Percentiles rank a stretch among this genome's conserved stretches.
phyloP scores from a whole-genome alignment of 352 stramenopile genomes.

The Globisporangium sylvaticum region DNA sequence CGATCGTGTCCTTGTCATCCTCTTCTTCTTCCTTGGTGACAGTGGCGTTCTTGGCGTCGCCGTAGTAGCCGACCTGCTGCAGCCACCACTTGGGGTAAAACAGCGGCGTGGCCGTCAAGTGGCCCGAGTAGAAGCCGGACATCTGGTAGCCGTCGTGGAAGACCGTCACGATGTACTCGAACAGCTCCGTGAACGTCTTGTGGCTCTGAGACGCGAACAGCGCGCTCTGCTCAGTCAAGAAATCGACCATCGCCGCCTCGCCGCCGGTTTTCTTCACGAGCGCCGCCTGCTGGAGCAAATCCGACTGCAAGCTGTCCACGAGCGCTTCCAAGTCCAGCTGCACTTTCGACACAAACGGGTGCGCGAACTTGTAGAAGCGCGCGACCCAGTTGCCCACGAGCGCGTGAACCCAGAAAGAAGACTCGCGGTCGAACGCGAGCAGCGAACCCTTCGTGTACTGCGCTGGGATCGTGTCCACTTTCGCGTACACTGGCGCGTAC shows the following conservation, averaged over 20 bases:
- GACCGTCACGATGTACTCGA: conserved; percentile 61
- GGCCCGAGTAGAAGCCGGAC: conserved; percentile 38
- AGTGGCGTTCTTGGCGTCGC: conserved; percentile 14
- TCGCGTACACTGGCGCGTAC: conserved; percentile 89
- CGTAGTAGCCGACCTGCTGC: conserved; percentile 71
- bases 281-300: conserved; percentile 34
- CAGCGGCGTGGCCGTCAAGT: conserved; percentile 46
- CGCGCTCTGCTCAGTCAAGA: conserved; percentile 52
- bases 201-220: conserved; percentile 51
- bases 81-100: conserved; percentile 88
- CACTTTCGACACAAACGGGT: conserved; percentile 50
- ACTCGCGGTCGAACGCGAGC: conserved; percentile 54
- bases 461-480: conserved; percentile 40
- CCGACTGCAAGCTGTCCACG: conserved; percentile 29
- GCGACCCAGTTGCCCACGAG: conserved; percentile 84
- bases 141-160: conserved; percentile 85
- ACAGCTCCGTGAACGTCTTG: conserved; percentile 50
- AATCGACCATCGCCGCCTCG: conserved; percentile 43
- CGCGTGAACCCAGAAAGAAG: conserved; percentile 74
- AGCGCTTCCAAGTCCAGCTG: conserved; percentile 60
- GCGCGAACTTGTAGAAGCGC: conserved; percentile 69
- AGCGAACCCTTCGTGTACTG: conserved; percentile 57
- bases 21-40: conserved; percentile 3
- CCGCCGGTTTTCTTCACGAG: conserved; percentile 34
- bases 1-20: neutral